A percentile compares a stretch with the other conserved stretches of the same genome.
Evolutionary conservation across 257 asterid species (phyloP).

Genomic region (Nicotiana tabacum): DNA sequence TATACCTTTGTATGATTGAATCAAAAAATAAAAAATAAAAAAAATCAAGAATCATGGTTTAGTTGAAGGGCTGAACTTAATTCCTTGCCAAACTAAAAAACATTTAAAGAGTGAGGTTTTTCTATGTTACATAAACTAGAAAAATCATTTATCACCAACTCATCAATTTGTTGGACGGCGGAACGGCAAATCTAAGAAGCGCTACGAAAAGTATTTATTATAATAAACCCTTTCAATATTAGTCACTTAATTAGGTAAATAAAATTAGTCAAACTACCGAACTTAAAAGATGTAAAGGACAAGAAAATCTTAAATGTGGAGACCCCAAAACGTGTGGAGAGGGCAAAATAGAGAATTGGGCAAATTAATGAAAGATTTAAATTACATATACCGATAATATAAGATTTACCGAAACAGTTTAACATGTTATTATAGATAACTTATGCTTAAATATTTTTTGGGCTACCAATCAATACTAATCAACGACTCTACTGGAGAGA

Average conservation of each 20-base stretch:
- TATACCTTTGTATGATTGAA: constrained; percentile 29
- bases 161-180: neutral
- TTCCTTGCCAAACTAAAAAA: constrained; percentile 1
- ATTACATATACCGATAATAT: too few relatives aligned
- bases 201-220: neutral
- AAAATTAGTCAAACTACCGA: neutral
- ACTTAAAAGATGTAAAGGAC: constrained; percentile 12
- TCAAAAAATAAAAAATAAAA: neutral
- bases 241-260: neutral
- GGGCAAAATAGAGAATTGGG: neutral
- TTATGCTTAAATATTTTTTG: too few relatives aligned
- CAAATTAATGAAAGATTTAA: too few relatives aligned
- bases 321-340: neutral
- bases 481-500: too few relatives aligned
- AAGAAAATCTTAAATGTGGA: constrained; percentile 8
- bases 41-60: constrained; percentile 11
- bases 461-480: too few relatives aligned
- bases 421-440: too few relatives aligned
- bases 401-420: too few relatives aligned
- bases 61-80: constrained; percentile 7
- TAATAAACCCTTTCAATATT: neutral
- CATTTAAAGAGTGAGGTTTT: neutral
- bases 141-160: neutral
- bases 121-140: neutral
- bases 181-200: neutral